Evolutionary conservation across 495 filamentous ascomycete species (phyloP), one percentile per base, ranked within the genome.

Genomic region (Aspergillus sclerotiicarbonarius): DNA sequence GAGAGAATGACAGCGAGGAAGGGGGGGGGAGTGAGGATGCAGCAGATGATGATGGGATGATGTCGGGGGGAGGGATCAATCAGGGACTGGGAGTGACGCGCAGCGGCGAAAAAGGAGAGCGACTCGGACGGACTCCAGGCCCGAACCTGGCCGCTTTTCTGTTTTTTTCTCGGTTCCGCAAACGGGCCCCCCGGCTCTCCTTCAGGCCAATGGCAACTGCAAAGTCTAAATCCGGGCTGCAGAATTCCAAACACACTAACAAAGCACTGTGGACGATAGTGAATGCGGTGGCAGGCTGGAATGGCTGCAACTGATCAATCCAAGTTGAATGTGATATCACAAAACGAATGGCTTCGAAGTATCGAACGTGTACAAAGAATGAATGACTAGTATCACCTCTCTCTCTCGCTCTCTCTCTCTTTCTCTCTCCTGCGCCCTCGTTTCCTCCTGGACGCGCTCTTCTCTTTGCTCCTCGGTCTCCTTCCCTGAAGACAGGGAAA

Each of bases 1-100:
- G 19, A 53, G 29, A 29, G 35, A 57, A 47, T 48, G 37, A 51
- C 31, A 44, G 51, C 20, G 57, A 25, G 56, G 32, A 58, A 52
- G 49, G 55, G 49, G 16, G 49, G 18, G 59, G 49, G 54, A 43
- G 58, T 59, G 53, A 56, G 58, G 54, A 44, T 64, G 61, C 31
- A 59, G 62, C 49, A 46, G 67, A 56, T 58, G 67, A 57, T 58
- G 61, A 57, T 51, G 62, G 52, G 56, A 54, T 33, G 45, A 31
- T 56, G 46, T 63, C 60, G 33, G 37, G 56, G 51, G 45, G 58
- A 47, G 56, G 30, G 56, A 39, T 25, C 25, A 25, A 25, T 25
- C 25, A 25, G 5, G 2, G 5, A 25, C 25, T 3, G 25, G 25
- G 33, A 41, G 39, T 57, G 59, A 54, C 29, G 56, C 59, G 50